Conservation (phyloP, 176 grass and related monocot species). For the Triticum dicoccoides region DNA sequence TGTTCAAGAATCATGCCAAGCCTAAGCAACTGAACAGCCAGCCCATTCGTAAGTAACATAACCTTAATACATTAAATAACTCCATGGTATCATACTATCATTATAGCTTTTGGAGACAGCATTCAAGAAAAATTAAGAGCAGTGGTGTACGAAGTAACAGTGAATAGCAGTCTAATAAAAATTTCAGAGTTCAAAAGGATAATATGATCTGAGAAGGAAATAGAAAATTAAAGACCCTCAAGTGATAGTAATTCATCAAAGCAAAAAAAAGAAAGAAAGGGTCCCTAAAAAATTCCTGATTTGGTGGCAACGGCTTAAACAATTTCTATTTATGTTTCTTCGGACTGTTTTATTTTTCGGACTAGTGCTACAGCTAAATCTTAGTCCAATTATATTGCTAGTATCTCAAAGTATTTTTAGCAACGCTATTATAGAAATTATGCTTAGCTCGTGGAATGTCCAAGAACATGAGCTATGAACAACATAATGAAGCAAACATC, state of each 20-base stretch:
- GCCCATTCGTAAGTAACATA: background rate
- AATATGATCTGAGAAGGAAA: background rate
- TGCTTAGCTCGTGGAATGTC: background rate
- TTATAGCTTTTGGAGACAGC: background rate
- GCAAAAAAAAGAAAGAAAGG: background rate
- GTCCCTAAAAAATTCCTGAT: conserved; percentile 4
- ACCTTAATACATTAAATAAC: background rate
- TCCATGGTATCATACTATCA: background rate
- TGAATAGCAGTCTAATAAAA: background rate
- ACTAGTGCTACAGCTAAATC: conserved; percentile 12
- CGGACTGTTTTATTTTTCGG: conserved; percentile 18
- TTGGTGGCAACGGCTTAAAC: background rate
- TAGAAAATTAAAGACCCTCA: background rate
- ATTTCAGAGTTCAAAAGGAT: background rate
- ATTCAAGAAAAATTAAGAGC: conserved; percentile 1
- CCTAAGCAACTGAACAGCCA: background rate
- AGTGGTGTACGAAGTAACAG: background rate
- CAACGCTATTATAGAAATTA: background rate
- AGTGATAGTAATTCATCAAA: background rate
- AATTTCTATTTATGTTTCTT: background rate
- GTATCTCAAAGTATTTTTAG: background rate
- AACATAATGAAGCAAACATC: background rate
- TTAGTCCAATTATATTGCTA: conserved; percentile 13
- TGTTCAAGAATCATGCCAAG: background rate
- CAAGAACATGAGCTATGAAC: background rate